A percentile compares a stretch with the other conserved stretches of the same genome.
Conservation (phyloP, 2,329 filamentous ascomycete species). For the Diplocarpon mali region DNA sequence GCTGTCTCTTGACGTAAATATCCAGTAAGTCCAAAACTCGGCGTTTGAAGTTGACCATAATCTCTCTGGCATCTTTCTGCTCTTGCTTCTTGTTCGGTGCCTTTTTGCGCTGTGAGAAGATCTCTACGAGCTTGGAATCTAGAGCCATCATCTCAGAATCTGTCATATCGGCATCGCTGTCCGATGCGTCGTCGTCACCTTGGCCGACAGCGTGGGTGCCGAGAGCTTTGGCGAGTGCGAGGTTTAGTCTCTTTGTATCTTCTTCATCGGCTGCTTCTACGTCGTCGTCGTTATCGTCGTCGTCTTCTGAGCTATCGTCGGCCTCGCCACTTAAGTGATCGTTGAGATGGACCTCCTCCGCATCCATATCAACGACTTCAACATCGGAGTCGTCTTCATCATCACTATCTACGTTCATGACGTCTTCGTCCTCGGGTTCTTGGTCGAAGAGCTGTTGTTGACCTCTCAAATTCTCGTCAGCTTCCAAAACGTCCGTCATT, state of each 20-base stretch:
- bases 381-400: conserved; percentile 35
- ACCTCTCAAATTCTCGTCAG: conserved; percentile 71
- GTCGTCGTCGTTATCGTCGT: conserved; percentile 31
- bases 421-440: conserved; percentile 46
- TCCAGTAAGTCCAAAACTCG: conserved; percentile 80
- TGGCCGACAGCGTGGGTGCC: conserved; percentile 57
- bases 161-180: conserved; percentile 73
- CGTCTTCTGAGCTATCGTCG: conserved; percentile 34
- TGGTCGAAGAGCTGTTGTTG: conserved; percentile 79
- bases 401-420: conserved; percentile 32
- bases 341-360: conserved; percentile 31
- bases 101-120: conserved; percentile 71
- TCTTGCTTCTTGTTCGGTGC: conserved; percentile 63
- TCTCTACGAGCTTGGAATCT: conserved; percentile 70
- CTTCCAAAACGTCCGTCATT: conserved; percentile 56
- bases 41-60: conserved; percentile 89
- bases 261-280: conserved; percentile 30
- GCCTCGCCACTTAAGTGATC: conserved; percentile 30
- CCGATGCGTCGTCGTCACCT: conserved; percentile 41
- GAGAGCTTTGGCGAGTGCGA: conserved; percentile 66
- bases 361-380: conserved; percentile 38
- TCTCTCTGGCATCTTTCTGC: conserved; percentile 77
- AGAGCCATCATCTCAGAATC: conserved; percentile 92
- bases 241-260: conserved; percentile 43
- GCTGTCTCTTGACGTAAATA: conserved; percentile 73